Base-by-base conservation (phyloP, 805 yeast species). In the Metschnikowia santaceciliae region DNA sequence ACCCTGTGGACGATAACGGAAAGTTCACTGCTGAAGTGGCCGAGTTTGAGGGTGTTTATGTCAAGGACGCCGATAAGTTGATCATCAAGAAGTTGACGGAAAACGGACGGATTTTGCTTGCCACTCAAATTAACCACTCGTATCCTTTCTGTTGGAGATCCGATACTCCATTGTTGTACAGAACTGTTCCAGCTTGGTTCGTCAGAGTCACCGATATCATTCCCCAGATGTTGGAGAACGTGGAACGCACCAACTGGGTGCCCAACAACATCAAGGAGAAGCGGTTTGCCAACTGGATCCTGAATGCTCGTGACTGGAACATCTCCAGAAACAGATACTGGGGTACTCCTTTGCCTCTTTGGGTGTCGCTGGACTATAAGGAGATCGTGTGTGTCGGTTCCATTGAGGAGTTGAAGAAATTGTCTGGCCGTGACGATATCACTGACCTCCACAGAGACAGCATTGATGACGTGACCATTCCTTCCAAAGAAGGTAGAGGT, bases 111-210 rank as follows among this genome's bases (percentile, higher is more conserved):
- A 60, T 94, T 35, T 76, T 94, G 57, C 80, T 83, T 40, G 86
- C 84, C 51, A 76, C 89, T 40, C 98, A 94, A 77, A 79, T 91
- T 59, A 84, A 84, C 74, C 99, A 94, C 79, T 86, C 96, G 70
- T 94, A 94, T 72, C 99, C 99, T 63, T 94, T 94, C 86, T 94
- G 99, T 77, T 94, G 99, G 99, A 87, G 99, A 81, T 92, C 98
- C 3, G 99, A 94, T 68, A 94, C 99, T 32, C 99, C 99, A 49
- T 82, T 94, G 68, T 71, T 94, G 59, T 94, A 94, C 78, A 84
- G 96, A 76, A 85, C 97, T 36, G 97, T 94, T 59, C 99, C 99
- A 47, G 92, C 98, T 33, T 94, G 99, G 99, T 94, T 94, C 64
- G 94, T 94, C 53, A 86, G 96, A 67, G 87, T 94, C 51, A 83